Conservation (phyloP, 306 rosid species). For the Glycine tomentella region DNA sequence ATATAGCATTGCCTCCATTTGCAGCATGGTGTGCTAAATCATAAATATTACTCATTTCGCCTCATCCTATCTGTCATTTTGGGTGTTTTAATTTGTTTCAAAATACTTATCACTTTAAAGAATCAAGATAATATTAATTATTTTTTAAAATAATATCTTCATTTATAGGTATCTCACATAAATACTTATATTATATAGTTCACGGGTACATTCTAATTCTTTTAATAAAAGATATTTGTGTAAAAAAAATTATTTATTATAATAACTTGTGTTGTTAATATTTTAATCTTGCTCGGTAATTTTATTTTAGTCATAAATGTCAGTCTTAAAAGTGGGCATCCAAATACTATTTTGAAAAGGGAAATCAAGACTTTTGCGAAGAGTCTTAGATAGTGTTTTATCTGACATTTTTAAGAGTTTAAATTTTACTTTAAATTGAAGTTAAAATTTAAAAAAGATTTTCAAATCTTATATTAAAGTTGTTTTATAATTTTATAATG, state of each 20-base stretch:
- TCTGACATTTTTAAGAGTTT: no score
- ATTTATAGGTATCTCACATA: neutral
- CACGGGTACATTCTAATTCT: neutral
- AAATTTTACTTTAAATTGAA: no score
- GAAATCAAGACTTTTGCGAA: neutral
- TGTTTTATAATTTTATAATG: no score
- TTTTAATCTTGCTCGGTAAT: neutral
- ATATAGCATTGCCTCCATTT: neutral
- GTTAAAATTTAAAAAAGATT: no score
- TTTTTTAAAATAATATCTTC: neutral
- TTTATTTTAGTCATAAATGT: neutral
- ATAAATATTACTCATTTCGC: neutral
- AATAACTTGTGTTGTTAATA: neutral
- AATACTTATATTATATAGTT: neutral
- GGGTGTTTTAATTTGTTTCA: neutral
- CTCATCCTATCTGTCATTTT: neutral
- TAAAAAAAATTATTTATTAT: neutral
- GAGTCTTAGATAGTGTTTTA: no score
- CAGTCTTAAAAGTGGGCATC: neutral
- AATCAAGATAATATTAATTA: neutral
- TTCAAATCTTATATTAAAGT: no score
- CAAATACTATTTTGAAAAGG: neutral
- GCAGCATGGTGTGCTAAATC: slow-evolving; percentile 18
- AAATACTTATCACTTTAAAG: neutral
- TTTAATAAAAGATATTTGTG: neutral